These are phyloP conservation scores for Sistotremastrum niveocremeum DNA, from an alignment of 768 basidiomycete genomes.

Conservation along the genomic window DNA sequence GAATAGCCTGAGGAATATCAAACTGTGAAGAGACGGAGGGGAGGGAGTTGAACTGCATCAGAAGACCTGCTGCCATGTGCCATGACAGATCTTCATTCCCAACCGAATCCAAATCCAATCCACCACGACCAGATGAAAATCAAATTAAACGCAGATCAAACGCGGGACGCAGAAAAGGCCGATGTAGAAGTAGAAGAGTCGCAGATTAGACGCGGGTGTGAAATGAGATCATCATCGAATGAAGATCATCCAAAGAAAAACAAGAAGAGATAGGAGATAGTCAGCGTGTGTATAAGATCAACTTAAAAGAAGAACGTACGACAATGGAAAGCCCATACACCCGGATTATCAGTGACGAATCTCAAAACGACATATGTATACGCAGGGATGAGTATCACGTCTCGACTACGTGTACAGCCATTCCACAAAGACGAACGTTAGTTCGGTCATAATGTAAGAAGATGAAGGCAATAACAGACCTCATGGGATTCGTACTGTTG, in stretches of 20 bases:
- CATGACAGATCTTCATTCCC: conserved; percentile 9
- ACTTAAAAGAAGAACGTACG: conserved; percentile 11
- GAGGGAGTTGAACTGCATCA: conserved; percentile 28
- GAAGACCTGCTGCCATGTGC: conserved; percentile 27
- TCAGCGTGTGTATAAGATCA: too few relatives aligned
- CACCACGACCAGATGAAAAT: too few relatives aligned
- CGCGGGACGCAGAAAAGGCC: too few relatives aligned
- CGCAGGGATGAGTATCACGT: conserved; percentile 27
- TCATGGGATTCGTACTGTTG: conserved; percentile 23
- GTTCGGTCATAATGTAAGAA: too few relatives aligned
- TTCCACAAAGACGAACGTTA: too few relatives aligned
- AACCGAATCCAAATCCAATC: not conserved
- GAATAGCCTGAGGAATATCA: conserved; percentile 20
- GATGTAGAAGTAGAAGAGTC: too few relatives aligned
- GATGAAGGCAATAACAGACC: too few relatives aligned
- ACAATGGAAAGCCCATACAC: conserved; percentile 34
- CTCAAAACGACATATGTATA: conserved; percentile 25
- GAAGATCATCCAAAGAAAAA: too few relatives aligned
- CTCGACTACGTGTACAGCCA: conserved; percentile 13
- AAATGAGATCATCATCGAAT: too few relatives aligned
- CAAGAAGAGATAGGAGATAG: too few relatives aligned
- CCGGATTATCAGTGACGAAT: conserved; percentile 30
- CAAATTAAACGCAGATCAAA: too few relatives aligned
- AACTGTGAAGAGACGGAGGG: conserved; percentile 22
- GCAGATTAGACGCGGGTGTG: too few relatives aligned